Evolutionary conservation across 2,329 filamentous ascomycete genomes (phyloP).

Genomic region (Blastomyces silverae): DNA sequence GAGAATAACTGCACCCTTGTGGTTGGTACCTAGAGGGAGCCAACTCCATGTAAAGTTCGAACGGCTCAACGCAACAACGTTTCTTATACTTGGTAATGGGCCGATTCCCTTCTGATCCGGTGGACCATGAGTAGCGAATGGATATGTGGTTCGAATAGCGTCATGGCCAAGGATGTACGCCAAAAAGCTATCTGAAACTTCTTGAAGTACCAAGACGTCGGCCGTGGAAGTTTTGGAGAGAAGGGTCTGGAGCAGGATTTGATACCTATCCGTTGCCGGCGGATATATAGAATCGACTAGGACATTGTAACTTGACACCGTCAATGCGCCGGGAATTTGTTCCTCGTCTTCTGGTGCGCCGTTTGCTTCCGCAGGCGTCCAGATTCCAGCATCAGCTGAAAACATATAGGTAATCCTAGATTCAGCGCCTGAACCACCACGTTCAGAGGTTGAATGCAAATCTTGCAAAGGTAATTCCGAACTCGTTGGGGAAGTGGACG

Average conservation of each 20-base stretch:
- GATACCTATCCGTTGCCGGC: slow-evolving; percentile 33
- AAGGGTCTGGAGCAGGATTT: slow-evolving; percentile 33
- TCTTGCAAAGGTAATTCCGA: not conserved
- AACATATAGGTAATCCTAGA: slow-evolving; percentile 29
- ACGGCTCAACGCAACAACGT: slow-evolving; percentile 55
- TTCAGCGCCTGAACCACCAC: not conserved
- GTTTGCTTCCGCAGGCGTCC: slow-evolving; percentile 22
- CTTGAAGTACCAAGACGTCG: slow-evolving; percentile 48
- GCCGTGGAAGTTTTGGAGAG: slow-evolving; percentile 30
- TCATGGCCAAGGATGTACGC: slow-evolving; percentile 47
- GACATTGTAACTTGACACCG: slow-evolving; percentile 42
- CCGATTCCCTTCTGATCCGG: slow-evolving; percentile 47
- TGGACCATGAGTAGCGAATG: slow-evolving; percentile 53
- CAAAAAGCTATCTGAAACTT: slow-evolving; percentile 60
- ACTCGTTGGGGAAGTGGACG: not conserved
- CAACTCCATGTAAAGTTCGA: slow-evolving; percentile 51
- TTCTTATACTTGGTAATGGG: slow-evolving; percentile 55
- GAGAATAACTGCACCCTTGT: slow-evolving; percentile 54
- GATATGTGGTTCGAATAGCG: slow-evolving; percentile 46
- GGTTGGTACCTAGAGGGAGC: slow-evolving; percentile 48
- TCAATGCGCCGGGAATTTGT: slow-evolving; percentile 23
- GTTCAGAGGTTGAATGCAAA: not conserved
- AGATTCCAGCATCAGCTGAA: slow-evolving; percentile 23
- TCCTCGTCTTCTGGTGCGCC: slow-evolving; percentile 1
- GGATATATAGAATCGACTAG: slow-evolving; percentile 37